Conservation (phyloP, 2,329 filamentous ascomycete species). For the Xylariaceae sp. region DNA sequence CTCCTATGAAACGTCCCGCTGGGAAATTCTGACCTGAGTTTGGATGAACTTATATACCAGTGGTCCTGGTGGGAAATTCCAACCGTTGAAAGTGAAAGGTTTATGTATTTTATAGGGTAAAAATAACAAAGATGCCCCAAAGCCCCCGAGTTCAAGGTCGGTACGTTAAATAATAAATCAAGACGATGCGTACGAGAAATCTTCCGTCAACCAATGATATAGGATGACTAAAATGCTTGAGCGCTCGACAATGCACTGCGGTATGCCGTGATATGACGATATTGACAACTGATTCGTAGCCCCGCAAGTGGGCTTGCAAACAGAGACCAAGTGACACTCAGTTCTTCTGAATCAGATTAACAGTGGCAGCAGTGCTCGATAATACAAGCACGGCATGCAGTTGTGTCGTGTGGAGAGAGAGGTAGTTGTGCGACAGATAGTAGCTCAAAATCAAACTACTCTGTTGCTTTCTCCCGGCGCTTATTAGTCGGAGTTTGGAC, state of each 20-base stretch:
- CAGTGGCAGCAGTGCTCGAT: constrained; percentile 14
- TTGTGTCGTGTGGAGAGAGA: neutral
- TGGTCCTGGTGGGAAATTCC: neutral
- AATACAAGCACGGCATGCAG: constrained; percentile 13
- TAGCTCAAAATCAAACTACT: neutral
- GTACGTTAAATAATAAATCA: neutral
- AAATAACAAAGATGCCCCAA: neutral
- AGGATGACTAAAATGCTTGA: neutral
- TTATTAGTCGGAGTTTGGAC: constrained; percentile 17
- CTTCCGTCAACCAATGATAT: constrained; percentile 5
- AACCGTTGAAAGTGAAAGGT: neutral
- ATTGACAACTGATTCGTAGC: constrained; percentile 31
- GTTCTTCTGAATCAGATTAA: constrained; percentile 20
- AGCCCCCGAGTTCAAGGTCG: too few species aligned
- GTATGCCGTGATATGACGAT: constrained; percentile 40
- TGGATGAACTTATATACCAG: neutral
- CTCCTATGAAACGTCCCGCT: neutral
- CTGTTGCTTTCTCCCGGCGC: neutral
- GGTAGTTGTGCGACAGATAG: neutral
- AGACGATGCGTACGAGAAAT: neutral
- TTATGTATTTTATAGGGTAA: neutral
- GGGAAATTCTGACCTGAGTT: neutral
- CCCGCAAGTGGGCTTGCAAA: constrained; percentile 26
- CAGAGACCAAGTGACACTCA: constrained; percentile 27
- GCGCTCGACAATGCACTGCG: constrained; percentile 7